Evolutionary conservation across 2,329 filamentous ascomycete species (phyloP).

Genomic region (Neopestalotiopsis clavispora): DNA sequence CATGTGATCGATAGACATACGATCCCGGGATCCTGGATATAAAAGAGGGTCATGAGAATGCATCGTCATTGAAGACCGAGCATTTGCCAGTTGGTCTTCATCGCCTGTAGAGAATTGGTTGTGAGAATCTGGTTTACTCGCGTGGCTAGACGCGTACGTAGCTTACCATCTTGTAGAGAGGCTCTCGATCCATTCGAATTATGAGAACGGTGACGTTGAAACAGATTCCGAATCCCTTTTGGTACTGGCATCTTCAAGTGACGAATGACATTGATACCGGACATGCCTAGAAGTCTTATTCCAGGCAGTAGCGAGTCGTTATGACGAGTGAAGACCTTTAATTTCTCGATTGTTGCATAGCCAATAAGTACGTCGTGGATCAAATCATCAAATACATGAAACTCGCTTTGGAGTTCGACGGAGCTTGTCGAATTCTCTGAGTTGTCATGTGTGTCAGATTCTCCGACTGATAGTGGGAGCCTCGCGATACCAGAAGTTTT

Average conservation of each 20-base stretch:
- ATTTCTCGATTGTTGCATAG: background rate
- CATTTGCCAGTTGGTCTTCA: constrained; percentile 8
- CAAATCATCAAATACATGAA: background rate
- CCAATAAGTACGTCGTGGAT: background rate
- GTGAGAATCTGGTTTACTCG: too few relatives aligned
- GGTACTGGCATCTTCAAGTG: background rate
- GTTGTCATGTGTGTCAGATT: background rate
- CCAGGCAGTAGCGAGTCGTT: background rate
- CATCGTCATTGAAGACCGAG: constrained; percentile 36
- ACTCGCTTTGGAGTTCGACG: background rate
- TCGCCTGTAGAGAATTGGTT: background rate
- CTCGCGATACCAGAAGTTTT: background rate
- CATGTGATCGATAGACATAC: constrained; percentile 64
- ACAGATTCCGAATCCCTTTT: background rate
- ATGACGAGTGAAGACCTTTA: background rate
- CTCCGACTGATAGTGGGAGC: background rate
- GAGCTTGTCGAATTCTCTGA: background rate
- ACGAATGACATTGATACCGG: background rate
- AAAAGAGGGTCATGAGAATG: constrained; percentile 43
- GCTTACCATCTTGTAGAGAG: background rate
- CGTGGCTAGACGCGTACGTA: too few relatives aligned
- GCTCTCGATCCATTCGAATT: background rate
- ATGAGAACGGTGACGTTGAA: background rate
- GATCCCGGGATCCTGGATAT: constrained; percentile 46
- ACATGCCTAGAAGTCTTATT: background rate